Evolutionary conservation across 2,329 filamentous ascomycete species (phyloP).

Genomic region (Claviceps humidiphila): DNA sequence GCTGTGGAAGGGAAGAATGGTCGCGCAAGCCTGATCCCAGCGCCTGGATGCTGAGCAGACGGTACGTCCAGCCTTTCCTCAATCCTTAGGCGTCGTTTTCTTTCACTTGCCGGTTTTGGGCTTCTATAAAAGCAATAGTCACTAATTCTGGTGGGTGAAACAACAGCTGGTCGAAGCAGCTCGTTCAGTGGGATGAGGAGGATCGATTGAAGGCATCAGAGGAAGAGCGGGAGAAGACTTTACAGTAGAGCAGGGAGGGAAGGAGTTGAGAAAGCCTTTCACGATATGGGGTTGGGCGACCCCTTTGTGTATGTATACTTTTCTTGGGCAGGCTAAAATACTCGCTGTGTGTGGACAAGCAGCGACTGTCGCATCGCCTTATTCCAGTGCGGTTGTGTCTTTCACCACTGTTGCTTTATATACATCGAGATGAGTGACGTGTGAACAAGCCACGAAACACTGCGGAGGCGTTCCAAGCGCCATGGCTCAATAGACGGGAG

Average conservation of each 20-base stretch:
- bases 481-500: no score
- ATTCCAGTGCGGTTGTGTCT: no score
- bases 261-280: neutral
- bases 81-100: no score
- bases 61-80: conserved; percentile 39
- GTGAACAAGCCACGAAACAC: no score
- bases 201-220: conserved; percentile 22
- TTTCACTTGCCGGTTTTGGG: no score
- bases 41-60: conserved; percentile 73
- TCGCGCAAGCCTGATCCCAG: conserved; percentile 63
- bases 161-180: conserved; percentile 31
- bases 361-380: neutral
- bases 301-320: conserved; percentile 10
- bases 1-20: conserved; percentile 60
- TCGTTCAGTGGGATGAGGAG: conserved; percentile 32
- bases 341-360: neutral
- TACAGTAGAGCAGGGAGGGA: conserved; percentile 12
- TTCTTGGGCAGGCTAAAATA: neutral
- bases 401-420: no score
- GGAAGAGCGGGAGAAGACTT: conserved; percentile 17
- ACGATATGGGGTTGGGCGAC: neutral
- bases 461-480: no score
- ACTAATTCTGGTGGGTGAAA: conserved; percentile 1
- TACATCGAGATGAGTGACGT: no score
- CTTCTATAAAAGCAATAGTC: neutral